Evolutionary conservation across 2,329 filamentous ascomycete genomes (phyloP).

Genomic region (Aureobasidium zeae): DNA sequence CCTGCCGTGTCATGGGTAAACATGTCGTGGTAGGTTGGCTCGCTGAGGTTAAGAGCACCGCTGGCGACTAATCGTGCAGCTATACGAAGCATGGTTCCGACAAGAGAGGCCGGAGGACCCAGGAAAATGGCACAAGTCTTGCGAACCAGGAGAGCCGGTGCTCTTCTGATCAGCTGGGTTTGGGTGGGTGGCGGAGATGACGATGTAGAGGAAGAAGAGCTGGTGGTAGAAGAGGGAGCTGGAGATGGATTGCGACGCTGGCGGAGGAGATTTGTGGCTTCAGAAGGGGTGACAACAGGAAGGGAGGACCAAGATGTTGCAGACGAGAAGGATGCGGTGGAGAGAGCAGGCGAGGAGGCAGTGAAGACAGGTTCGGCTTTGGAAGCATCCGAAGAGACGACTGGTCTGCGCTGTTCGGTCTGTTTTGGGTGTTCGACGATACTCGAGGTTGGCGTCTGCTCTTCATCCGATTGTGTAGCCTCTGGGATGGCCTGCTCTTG

Average conservation of each 20-base stretch:
- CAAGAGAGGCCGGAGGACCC: slow-evolving; percentile 68
- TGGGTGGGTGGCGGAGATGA: neutral
- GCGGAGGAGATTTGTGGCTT: slow-evolving; percentile 8
- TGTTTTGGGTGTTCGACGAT: neutral
- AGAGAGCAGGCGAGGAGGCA: slow-evolving; percentile 7
- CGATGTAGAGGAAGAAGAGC: neutral
- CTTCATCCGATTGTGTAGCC: neutral
- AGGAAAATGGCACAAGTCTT: slow-evolving; percentile 71
- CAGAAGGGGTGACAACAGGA: slow-evolving; percentile 11
- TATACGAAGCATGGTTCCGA: slow-evolving; percentile 71
- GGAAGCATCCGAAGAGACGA: too few relatives aligned
- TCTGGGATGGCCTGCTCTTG: neutral
- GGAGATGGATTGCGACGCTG: neutral
- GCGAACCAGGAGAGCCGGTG: slow-evolving; percentile 49
- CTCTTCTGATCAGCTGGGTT: slow-evolving; percentile 5
- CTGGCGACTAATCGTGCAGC: slow-evolving; percentile 67
- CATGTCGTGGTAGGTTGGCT: slow-evolving; percentile 11
- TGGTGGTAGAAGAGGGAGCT: neutral
- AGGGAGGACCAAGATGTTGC: slow-evolving; percentile 13
- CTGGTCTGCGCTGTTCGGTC: too few relatives aligned
- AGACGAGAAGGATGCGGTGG: slow-evolving; percentile 10
- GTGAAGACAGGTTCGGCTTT: slow-evolving; percentile 1
- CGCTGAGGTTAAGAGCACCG: slow-evolving; percentile 28
- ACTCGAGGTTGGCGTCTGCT: neutral
- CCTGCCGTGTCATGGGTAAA: neutral